These are phyloP conservation scores for Hyaloscypha bicolor DNA, from an alignment of 495 filamentous ascomycete genomes.

Conservation along the genomic window DNA sequence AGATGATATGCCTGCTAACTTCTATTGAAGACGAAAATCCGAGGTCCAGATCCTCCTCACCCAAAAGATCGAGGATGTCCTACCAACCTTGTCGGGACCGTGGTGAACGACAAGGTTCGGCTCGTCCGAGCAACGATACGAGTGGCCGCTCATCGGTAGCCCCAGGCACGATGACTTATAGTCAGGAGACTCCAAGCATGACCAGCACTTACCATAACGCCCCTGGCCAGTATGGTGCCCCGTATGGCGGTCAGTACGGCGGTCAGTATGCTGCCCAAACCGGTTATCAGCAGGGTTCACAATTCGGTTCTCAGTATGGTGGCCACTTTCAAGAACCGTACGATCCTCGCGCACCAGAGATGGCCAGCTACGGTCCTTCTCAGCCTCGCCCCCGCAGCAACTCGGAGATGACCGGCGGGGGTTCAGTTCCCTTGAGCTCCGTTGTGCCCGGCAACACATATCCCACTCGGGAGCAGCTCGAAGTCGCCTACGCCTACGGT, in stretches of 20 bases:
- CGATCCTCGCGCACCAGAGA: not conserved
- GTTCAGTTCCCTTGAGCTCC: conserved; percentile 6
- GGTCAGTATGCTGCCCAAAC: not conserved
- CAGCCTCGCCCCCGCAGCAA: not conserved
- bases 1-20: conserved; percentile 27
- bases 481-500: conserved; percentile 25
- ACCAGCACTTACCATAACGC: too few species aligned
- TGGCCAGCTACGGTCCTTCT: not conserved
- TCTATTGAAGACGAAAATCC: conserved; percentile 6
- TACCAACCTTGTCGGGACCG: not conserved
- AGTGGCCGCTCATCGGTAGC: not conserved
- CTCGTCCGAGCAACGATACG: not conserved
- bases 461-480: conserved; percentile 8
- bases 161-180: too few species aligned
- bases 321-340: not conserved
- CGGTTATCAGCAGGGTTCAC: too few species aligned
- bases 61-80: conserved; percentile 1
- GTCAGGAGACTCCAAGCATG: too few species aligned
- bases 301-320: too few species aligned
- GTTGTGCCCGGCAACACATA: conserved; percentile 21
- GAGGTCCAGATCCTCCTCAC: not conserved
- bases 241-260: not conserved
- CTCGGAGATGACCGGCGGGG: not conserved
- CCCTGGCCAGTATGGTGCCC: too few species aligned
- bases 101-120: not conserved